Evolutionary conservation across 768 basidiomycete species (phyloP).

Genomic region (Tulasnella sp.): DNA sequence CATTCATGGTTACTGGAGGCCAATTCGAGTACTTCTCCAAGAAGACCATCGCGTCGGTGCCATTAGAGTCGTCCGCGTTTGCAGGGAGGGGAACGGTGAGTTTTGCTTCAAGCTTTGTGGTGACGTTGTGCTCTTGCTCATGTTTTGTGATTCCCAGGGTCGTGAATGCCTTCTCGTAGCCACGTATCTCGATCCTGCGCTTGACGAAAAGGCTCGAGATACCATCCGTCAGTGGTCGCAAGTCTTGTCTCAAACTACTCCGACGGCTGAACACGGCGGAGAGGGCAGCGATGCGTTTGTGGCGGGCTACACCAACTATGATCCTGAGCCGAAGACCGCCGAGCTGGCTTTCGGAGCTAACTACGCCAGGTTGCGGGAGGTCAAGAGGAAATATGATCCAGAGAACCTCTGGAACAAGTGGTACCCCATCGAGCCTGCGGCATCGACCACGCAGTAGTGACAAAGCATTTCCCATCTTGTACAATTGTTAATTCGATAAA

Average conservation of each 20-base stretch:
- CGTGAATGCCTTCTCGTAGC: not conserved
- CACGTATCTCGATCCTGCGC: not conserved
- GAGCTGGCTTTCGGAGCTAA: slow-evolving; percentile 1
- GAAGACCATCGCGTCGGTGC: not conserved
- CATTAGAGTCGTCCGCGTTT: not conserved
- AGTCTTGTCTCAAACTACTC: not conserved
- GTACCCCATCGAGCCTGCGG: slow-evolving; percentile 13
- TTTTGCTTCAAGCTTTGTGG: not conserved
- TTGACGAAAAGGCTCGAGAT: not conserved
- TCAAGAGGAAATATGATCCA: slow-evolving; percentile 15
- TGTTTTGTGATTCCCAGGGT: not conserved
- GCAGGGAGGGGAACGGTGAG: not conserved
- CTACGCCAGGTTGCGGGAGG: not conserved
- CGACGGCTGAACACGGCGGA: not conserved
- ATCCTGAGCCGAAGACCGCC: not conserved
- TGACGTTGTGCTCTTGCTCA: not conserved
- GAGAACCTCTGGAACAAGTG: slow-evolving; percentile 16
- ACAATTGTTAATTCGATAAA: no score
- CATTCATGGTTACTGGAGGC: not conserved
- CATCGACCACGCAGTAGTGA: not conserved
- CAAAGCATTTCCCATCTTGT: no score
- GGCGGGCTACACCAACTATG: not conserved
- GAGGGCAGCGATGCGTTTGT: not conserved
- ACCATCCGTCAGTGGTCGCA: not conserved
- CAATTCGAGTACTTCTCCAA: not conserved